A percentile compares a stretch with the other conserved stretches of the same genome.
Evolutionary conservation across 2,329 filamentous ascomycete species (phyloP).

Genomic region (Xylariaceae sp.): DNA sequence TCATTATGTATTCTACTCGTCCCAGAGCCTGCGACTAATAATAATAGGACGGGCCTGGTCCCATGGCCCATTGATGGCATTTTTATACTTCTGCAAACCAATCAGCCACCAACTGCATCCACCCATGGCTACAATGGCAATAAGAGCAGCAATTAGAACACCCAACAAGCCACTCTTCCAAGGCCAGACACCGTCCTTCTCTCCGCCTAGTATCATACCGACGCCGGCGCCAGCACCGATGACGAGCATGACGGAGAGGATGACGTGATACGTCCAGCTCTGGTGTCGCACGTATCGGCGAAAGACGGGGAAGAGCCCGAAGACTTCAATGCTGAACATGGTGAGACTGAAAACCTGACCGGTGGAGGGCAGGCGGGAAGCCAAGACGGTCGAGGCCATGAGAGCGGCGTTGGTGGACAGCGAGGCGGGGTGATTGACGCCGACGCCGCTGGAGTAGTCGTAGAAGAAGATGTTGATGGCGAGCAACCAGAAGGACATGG

Average conservation of each 20-base stretch:
- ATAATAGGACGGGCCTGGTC: conserved; percentile 90
- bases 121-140: conserved; percentile 78
- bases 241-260: conserved; percentile 73
- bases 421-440: conserved; percentile 64
- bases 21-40: conserved; percentile 61
- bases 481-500: conserved; percentile 89
- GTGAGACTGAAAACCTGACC: conserved; percentile 94
- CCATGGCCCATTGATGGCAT: conserved; percentile 97
- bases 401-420: conserved; percentile 93
- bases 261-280: conserved; percentile 77
- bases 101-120: conserved; percentile 98
- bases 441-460: conserved; percentile 78
- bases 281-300: conserved; percentile 80
- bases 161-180: conserved; percentile 65
- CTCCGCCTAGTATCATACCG: conserved; percentile 56
- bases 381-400: conserved; percentile 93
- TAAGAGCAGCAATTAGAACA: conserved; percentile 70
- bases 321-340: conserved; percentile 95
- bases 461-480: conserved; percentile 97
- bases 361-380: conserved; percentile 82
- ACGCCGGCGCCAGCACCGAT: conserved; percentile 77
- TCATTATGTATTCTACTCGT: conserved; percentile 28
- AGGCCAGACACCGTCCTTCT: conserved; percentile 40
- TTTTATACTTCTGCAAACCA: conserved; percentile 96
- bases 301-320: conserved; percentile 96